Evolutionary conservation across 345 rosid species (phyloP).

Genomic region (Iberis pinnata): DNA sequence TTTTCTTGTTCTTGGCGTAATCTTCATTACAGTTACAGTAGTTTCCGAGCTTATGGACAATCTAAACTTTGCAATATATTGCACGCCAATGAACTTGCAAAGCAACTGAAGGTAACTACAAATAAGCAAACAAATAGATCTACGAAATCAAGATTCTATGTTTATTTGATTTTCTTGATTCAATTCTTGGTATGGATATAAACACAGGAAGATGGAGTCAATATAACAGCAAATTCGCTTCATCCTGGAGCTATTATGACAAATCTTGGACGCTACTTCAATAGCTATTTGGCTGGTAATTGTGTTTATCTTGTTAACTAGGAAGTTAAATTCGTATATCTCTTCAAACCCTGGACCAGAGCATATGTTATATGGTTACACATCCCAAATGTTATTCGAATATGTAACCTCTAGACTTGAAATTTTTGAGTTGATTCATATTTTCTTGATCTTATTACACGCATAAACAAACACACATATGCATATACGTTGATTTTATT

Average conservation of each 20-base stretch:
- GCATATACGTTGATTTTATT: neutral
- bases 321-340: too few relatives aligned
- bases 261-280: constrained; percentile 39
- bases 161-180: neutral
- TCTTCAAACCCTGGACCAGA: neutral
- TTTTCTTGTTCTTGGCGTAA: neutral
- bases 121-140: neutral
- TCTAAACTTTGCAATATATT: constrained; percentile 39
- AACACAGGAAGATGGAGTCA: constrained; percentile 51
- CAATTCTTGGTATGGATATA: neutral
- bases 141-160: neutral
- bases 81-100: constrained; percentile 43
- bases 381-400: too few relatives aligned
- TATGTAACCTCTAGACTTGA: too few relatives aligned
- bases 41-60: constrained; percentile 44
- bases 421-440: too few relatives aligned
- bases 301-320: too few relatives aligned
- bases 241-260: constrained; percentile 68
- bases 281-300: constrained; percentile 35
- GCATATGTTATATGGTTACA: neutral
- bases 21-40: constrained; percentile 38
- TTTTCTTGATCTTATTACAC: too few relatives aligned
- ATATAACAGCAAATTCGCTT: constrained; percentile 57
- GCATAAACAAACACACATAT: neutral
- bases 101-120: constrained; percentile 35